Evolutionary conservation across 1,139 yeast genomes (phyloP), one percentile per base, ranked within the genome.

Genomic region (Yamadazyma triangularis): DNA sequence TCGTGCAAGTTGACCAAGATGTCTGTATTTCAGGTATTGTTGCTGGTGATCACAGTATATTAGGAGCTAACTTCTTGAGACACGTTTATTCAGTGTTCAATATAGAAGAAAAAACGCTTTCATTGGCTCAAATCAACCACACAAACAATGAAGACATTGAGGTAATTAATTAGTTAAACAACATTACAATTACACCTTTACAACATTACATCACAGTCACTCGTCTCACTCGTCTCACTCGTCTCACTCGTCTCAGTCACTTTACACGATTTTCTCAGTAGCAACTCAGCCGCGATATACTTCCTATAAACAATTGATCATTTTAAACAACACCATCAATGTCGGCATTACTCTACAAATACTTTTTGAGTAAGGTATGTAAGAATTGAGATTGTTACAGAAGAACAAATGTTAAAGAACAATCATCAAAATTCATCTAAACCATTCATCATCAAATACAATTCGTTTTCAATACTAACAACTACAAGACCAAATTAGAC

Each of bases 401-500:
- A 10, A 7, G 24, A 6, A 7, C 9, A 7, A 24, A 8, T 11
- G 11, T 8, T 18, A 14, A 4, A 20, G 12, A 15, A n/a, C n/a
- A 3, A 3, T 6, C 4, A 7, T 4, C 11, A n/a, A 10, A 13
- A 21, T 30, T n/a, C n/a, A n/a, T n/a, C n/a, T n/a, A n/a, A n/a
- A n/a, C n/a, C n/a, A n/a, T n/a, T n/a, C n/a, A n/a, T n/a, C n/a
- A n/a, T n/a, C n/a, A n/a, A n/a, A n/a, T n/a, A n/a, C n/a, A n/a
- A n/a, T n/a, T n/a, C n/a, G 8, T 22, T 10, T 22, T 15, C 7
- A 8, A 6, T 12, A 13, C 24, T 21, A 21, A 24, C 13, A n/a
- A n/a, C n/a, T n/a, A n/a, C n/a, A n/a, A 64, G 72, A 57, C 68
- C 8, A 55, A 60, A 24, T 48, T 64, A 23, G 70, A 64, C 39